A percentile compares a stretch with the other conserved stretches of the same genome.
These are phyloP conservation scores for Mallotus repandus DNA, from an alignment of 441 rosid genomes.

Conservation along the genomic window DNA sequence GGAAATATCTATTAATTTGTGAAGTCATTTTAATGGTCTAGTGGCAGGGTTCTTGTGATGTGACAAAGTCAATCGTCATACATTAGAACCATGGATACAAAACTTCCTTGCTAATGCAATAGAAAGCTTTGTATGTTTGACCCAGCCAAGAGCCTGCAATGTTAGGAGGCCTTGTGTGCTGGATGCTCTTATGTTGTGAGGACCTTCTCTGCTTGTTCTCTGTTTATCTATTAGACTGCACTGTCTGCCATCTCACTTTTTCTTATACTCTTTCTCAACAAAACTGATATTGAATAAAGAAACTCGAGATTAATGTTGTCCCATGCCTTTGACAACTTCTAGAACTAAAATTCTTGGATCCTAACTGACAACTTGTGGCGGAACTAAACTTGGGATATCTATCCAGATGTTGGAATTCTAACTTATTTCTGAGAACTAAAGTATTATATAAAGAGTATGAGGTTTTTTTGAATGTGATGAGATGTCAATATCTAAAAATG, in stretches of 20 bases:
- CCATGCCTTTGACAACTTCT: background rate
- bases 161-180: background rate
- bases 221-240: no score
- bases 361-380: background rate
- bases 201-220: background rate
- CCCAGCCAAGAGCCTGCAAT: background rate
- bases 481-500: background rate
- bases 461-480: background rate
- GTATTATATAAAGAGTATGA: no score
- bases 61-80: no score
- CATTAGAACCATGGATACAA: no score
- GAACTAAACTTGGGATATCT: slow-evolving; percentile 6
- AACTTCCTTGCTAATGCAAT: background rate
- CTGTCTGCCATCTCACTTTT: background rate
- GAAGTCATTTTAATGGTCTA: no score
- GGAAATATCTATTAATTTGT: no score
- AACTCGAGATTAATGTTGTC: background rate
- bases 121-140: background rate
- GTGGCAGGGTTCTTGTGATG: no score
- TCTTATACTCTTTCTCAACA: background rate
- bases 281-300: background rate
- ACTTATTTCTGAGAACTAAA: slow-evolving; percentile 10
- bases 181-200: background rate
- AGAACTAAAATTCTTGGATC: no score
- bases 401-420: slow-evolving; percentile 8